Percentiles rank a stretch among this genome's conserved stretches.
phyloP scores from a whole-genome alignment of 2,329 filamentous ascomycete species.

The Hypoxylon sp. region DNA sequence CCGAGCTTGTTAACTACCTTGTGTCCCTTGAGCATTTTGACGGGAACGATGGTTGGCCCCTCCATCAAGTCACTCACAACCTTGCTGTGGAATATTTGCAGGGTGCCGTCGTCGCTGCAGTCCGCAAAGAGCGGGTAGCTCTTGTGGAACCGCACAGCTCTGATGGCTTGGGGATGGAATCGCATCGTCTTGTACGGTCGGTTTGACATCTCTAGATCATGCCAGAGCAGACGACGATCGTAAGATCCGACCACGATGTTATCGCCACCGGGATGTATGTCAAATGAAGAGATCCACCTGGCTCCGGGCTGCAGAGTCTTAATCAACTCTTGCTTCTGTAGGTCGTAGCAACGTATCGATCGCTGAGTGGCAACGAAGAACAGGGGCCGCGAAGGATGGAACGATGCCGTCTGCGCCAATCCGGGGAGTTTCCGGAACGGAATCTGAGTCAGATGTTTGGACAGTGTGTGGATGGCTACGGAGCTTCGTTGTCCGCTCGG shows the following conservation, averaged over 20 bases:
- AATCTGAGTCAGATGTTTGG: conserved; percentile 92
- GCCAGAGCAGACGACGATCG: conserved; percentile 93
- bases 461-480: conserved; percentile 93
- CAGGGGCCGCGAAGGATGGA: conserved; percentile 91
- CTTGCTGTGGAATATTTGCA: conserved; percentile 97
- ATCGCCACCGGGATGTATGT: conserved; percentile 91
- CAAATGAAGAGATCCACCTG: conserved; percentile 91
- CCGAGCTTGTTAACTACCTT: conserved; percentile 85
- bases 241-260: conserved; percentile 95
- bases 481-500: conserved; percentile 80
- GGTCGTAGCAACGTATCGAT: conserved; percentile 91
- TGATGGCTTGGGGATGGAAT: conserved; percentile 92
- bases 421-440: conserved; percentile 84
- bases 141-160: conserved; percentile 87
- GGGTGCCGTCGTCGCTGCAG: conserved; percentile 89
- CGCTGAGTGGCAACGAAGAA: conserved; percentile 97
- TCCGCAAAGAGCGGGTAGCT: conserved; percentile 87
- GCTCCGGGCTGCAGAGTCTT: conserved; percentile 94
- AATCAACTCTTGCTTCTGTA: conserved; percentile 88
- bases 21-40: conserved; percentile 93
- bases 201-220: conserved; percentile 90
- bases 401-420: conserved; percentile 85
- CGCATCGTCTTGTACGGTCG: conserved; percentile 96
- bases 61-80: conserved; percentile 95
- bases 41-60: conserved; percentile 93